These are phyloP conservation scores for Ilyonectria destructans DNA, from an alignment of 2,329 filamentous ascomycete species.

Conservation along the genomic window DNA sequence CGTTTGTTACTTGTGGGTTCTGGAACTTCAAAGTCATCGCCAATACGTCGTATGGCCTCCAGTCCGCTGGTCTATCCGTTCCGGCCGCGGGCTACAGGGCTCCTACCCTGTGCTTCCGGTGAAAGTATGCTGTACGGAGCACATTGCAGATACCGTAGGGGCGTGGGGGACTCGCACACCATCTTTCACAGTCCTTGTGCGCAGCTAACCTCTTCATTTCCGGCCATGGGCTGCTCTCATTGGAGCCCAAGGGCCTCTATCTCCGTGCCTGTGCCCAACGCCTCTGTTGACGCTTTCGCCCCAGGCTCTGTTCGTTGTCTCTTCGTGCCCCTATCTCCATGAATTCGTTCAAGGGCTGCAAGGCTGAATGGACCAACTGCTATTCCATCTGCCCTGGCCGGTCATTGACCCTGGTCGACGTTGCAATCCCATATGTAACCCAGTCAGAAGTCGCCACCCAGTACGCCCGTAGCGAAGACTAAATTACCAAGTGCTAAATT, in stretches of 20 bases:
- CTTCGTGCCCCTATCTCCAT: not conserved
- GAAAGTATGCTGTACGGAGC: not conserved
- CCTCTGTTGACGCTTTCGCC: not conserved
- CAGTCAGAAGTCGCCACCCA: slow-evolving; percentile 19
- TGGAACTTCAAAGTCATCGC: not conserved
- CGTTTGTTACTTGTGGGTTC: not conserved
- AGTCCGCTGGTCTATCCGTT: slow-evolving; percentile 9
- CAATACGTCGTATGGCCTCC: not conserved
- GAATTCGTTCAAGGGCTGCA: slow-evolving; percentile 15
- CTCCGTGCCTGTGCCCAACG: not conserved
- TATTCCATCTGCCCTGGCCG: slow-evolving; percentile 25
- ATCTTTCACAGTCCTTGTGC: slow-evolving; percentile 11
- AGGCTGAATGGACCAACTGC: slow-evolving; percentile 35
- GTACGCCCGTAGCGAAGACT: slow-evolving; percentile 27
- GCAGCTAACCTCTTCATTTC: slow-evolving; percentile 29
- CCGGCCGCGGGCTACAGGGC: slow-evolving; percentile 21
- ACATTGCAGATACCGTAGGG: slow-evolving; percentile 11
- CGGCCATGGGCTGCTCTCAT: slow-evolving; percentile 16
- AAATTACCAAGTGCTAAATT: slow-evolving; percentile 45
- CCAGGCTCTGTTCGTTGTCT: not conserved
- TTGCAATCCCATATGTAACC: slow-evolving; percentile 32
- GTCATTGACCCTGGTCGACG: slow-evolving; percentile 31
- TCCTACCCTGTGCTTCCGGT: slow-evolving; percentile 16
- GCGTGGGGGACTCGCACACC: slow-evolving; percentile 26
- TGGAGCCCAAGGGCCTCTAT: slow-evolving; percentile 10